These are phyloP conservation scores for Ogataea degrootiae DNA, from an alignment of 805 yeast genomes.

Conservation along the genomic window DNA sequence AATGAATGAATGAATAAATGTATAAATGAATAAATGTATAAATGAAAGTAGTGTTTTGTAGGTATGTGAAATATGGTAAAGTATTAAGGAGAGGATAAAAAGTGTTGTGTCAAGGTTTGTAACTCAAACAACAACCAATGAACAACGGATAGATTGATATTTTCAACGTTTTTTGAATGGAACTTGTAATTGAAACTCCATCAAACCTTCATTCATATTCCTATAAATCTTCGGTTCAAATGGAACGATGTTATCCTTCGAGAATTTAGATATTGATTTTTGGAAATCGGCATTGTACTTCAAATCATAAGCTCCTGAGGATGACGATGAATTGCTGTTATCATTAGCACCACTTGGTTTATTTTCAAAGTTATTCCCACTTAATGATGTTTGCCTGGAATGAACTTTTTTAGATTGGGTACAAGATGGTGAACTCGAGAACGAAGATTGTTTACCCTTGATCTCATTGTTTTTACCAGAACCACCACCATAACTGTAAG, in stretches of 20 bases:
- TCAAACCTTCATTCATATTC: slow-evolving; percentile 28
- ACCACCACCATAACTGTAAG: no score
- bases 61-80: no score
- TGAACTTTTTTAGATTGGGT: background rate
- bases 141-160: background rate
- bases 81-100: no score
- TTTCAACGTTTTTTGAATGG: background rate
- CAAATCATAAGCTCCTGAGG: slow-evolving; percentile 1
- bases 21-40: no score
- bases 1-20: no score
- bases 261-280: slow-evolving; percentile 28
- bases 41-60: no score
- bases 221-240: slow-evolving; percentile 26
- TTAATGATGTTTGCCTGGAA: background rate
- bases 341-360: background rate
- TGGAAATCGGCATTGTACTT: slow-evolving; percentile 24
- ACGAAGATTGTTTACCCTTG: no score
- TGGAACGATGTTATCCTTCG: slow-evolving; percentile 24
- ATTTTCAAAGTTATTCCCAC: background rate
- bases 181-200: slow-evolving; percentile 29
- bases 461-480: no score
- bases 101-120: background rate
- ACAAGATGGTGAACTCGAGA: background rate
- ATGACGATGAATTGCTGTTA: background rate
- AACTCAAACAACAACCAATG: background rate